These are phyloP conservation scores for Hymenoscyphus albidus DNA, from an alignment of 2,329 filamentous ascomycete genomes.

Conservation along the genomic window DNA sequence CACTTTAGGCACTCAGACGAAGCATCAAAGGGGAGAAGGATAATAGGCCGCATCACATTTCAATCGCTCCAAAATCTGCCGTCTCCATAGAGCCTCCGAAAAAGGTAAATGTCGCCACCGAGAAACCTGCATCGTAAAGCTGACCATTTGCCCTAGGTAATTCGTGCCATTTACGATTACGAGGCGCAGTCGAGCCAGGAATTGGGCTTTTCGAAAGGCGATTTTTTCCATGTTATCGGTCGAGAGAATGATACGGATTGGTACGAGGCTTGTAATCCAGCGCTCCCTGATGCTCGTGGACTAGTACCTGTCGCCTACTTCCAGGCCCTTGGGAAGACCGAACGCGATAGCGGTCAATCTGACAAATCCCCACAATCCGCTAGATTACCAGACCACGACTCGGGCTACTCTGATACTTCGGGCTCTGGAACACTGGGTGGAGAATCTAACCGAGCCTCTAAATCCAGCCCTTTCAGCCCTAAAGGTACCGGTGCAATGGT, in stretches of 20 bases:
- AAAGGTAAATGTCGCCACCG: slow-evolving; percentile 50
- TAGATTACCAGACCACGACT: slow-evolving; percentile 77
- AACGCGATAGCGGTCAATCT: slow-evolving; percentile 73
- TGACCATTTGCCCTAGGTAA: slow-evolving; percentile 60
- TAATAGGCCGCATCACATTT: slow-evolving; percentile 57
- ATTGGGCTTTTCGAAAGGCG: slow-evolving; percentile 87
- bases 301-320: slow-evolving; percentile 94
- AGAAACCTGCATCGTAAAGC: background rate
- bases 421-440: slow-evolving; percentile 35
- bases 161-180: slow-evolving; percentile 94
- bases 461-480: slow-evolving; percentile 38
- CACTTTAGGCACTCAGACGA: slow-evolving; percentile 55
- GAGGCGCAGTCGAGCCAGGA: slow-evolving; percentile 72
- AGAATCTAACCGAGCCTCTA: slow-evolving; percentile 36
- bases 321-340: slow-evolving; percentile 85
- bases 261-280: slow-evolving; percentile 98
- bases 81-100: slow-evolving; percentile 69
- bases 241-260: slow-evolving; percentile 92
- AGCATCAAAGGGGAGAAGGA: slow-evolving; percentile 70
- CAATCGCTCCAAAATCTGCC: slow-evolving; percentile 65
- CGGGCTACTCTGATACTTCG: slow-evolving; percentile 70
- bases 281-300: slow-evolving; percentile 79
- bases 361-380: slow-evolving; percentile 44
- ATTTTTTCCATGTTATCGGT: slow-evolving; percentile 97
- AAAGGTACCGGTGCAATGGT: slow-evolving; percentile 81